Conservation (phyloP, 2,329 filamentous ascomycete genomes). For the Microdochium paspali region DNA sequence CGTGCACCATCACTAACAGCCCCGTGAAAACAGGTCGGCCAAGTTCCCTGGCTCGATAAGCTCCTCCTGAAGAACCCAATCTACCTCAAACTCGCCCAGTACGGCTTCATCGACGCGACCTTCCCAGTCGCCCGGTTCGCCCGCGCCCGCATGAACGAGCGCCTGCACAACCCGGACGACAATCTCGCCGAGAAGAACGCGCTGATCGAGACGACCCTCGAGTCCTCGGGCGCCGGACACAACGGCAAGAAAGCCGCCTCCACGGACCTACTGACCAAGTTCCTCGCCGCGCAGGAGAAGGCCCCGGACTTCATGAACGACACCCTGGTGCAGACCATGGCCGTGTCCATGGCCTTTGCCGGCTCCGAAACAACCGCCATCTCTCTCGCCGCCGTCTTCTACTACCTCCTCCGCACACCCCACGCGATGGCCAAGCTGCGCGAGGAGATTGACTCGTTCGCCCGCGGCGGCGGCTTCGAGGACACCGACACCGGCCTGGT, state of each 20-base stretch:
- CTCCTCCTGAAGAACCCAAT: slow-evolving; percentile 68
- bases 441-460: slow-evolving; percentile 53
- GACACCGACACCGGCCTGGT: slow-evolving; percentile 50
- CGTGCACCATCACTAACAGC: neutral
- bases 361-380: slow-evolving; percentile 77
- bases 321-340: slow-evolving; percentile 59
- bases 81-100: slow-evolving; percentile 56
- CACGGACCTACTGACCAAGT: slow-evolving; percentile 61
- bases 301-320: slow-evolving; percentile 66
- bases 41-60: slow-evolving; percentile 63
- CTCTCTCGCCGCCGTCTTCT: slow-evolving; percentile 61
- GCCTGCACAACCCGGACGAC: slow-evolving; percentile 35
- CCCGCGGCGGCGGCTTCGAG: slow-evolving; percentile 37
- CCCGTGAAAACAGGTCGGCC: slow-evolving; percentile 46
- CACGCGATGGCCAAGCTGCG: slow-evolving; percentile 43
- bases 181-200: slow-evolving; percentile 22
- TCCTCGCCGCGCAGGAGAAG: slow-evolving; percentile 57
- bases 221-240: too few species aligned
- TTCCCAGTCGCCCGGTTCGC: slow-evolving; percentile 69
- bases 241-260: slow-evolving; percentile 17
- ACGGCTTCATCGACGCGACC: slow-evolving; percentile 57
- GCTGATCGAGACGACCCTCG: slow-evolving; percentile 17
- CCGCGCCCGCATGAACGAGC: slow-evolving; percentile 55
- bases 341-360: slow-evolving; percentile 64
- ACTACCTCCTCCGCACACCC: slow-evolving; percentile 60